phyloP scores from a whole-genome alignment of 371 early-diverging fungal species.

The Mortierella sp. region DNA sequence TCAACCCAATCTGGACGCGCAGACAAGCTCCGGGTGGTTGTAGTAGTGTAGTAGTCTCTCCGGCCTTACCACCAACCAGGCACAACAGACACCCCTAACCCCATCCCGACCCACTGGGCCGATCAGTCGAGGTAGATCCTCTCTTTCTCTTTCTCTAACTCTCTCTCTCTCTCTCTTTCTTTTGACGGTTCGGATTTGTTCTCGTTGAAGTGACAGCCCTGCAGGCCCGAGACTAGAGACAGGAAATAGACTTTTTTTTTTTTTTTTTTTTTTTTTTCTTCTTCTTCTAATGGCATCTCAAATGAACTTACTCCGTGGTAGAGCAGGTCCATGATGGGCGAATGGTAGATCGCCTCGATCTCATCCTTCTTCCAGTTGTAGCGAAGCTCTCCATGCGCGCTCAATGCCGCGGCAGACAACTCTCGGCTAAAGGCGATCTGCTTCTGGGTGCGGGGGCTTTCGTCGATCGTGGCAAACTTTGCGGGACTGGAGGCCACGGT shows the following conservation, averaged over 20 bases:
- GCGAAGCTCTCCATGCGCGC: constrained; percentile 68
- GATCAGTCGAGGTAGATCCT: too few relatives aligned
- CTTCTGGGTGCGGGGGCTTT: constrained; percentile 38
- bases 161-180: too few relatives aligned
- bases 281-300: background rate
- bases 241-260: constrained; percentile 4
- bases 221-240: background rate
- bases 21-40: too few relatives aligned
- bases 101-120: too few relatives aligned
- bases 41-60: too few relatives aligned
- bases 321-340: constrained; percentile 84
- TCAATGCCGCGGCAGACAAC: constrained; percentile 67
- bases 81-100: too few relatives aligned
- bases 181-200: constrained; percentile 42
- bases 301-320: constrained; percentile 74
- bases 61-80: too few relatives aligned
- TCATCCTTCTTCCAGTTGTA: constrained; percentile 83
- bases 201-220: constrained; percentile 45
- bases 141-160: too few relatives aligned
- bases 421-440: constrained; percentile 50
- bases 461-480: constrained; percentile 65
- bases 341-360: constrained; percentile 81
- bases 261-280: background rate
- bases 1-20: too few relatives aligned
- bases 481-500: constrained; percentile 58